A percentile compares a stretch with the other conserved stretches of the same genome.
phyloP scores from a whole-genome alignment of 108 stramenopile genomes.

The Chaetoceros muelleri region DNA sequence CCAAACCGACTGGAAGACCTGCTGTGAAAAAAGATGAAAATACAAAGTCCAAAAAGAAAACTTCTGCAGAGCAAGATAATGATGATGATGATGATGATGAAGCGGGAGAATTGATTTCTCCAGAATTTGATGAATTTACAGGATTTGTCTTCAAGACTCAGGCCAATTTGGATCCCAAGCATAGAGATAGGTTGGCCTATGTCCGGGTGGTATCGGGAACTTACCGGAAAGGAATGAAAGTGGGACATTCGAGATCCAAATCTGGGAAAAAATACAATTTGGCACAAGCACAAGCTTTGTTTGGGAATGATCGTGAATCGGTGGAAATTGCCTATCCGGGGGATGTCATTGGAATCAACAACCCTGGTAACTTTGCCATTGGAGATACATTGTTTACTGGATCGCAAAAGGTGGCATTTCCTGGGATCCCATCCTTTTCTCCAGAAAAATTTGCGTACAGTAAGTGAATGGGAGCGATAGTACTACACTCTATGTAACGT shows the following conservation, averaged over 20 bases:
- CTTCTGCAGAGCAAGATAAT: neutral
- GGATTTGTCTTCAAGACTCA: conserved; percentile 96
- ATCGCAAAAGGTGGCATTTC: conserved; percentile 60
- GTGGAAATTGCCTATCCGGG: conserved; percentile 90
- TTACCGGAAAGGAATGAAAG: conserved; percentile 95
- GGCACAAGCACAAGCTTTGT: conserved; percentile 88
- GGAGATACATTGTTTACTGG: conserved; percentile 83
- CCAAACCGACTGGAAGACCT: conserved; percentile 44
- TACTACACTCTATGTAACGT: neutral
- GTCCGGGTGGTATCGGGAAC: conserved; percentile 81
- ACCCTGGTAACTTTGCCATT: conserved; percentile 86
- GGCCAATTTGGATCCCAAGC: conserved; percentile 94
- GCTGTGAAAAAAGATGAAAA: conserved; percentile 28
- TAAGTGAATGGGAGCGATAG: too few species aligned
- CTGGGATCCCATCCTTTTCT: conserved; percentile 89
- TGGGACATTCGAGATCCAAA: conserved; percentile 70
- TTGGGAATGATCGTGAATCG: conserved; percentile 83
- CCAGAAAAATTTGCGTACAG: conserved; percentile 91
- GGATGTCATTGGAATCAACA: conserved; percentile 95
- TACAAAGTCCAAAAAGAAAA: conserved; percentile 14
- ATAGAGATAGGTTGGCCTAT: conserved; percentile 92
- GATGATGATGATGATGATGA: conserved; percentile 21
- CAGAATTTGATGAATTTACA: conserved; percentile 82
- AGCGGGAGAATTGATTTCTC: conserved; percentile 36
- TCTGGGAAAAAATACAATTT: conserved; percentile 80